Base-by-base conservation (phyloP, 1,284 basidiomycete species). In the Sanghuangporus baumii region DNA sequence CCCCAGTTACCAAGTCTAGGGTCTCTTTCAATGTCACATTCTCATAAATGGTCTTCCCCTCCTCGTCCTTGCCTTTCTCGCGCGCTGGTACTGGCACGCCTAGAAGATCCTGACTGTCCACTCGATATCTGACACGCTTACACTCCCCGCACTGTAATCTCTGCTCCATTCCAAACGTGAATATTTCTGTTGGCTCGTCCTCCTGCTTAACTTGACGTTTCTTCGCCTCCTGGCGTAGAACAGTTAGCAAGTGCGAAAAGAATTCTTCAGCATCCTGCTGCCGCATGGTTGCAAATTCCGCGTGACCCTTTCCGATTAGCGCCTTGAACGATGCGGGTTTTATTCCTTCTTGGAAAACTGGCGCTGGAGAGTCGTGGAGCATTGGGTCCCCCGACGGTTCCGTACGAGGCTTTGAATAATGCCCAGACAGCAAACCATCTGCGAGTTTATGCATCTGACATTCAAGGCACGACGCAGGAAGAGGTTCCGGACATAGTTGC, bases 211-310 rank as follows among this genome's bases (percentile, higher is more conserved):
- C 12, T 62, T 78, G 76, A 57, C 75, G 75, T 66, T 82, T 82
- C 71, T 87, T 85, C 54, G 84, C 76, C 69, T 91, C 81, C 66
- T 86, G 76, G 57, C 92, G 80, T 14, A 97, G 75, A 16, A 84
- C 79, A 3, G 83, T 85, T 58, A 98, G 70, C 8, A 98, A 76
- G 74, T 96, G 86, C 60, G 86, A 83, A 64, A 99, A 81, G 76
- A 99, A 99, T 75, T 99, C 96, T 71, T 98, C 95, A 1, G 96
- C 87, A 71, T 99, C 96, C 73, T 99, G 96, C 75, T 99, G 96
- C 51, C 87, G 84, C 96, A 98, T 98, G 18, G 95, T 98, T 37
- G 92, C 82, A 71, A 99, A 99, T 76, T 98, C 96, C 57, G 87
- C 85, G 71, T 99, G 96, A 0, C 94, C 94, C 69, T 91, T 92